A percentile compares a stretch with the other conserved stretches of the same genome.
These are phyloP conservation scores for Haplosporangium gracile DNA, from an alignment of 192 early-diverging fungal species.

Conservation along the genomic window DNA sequence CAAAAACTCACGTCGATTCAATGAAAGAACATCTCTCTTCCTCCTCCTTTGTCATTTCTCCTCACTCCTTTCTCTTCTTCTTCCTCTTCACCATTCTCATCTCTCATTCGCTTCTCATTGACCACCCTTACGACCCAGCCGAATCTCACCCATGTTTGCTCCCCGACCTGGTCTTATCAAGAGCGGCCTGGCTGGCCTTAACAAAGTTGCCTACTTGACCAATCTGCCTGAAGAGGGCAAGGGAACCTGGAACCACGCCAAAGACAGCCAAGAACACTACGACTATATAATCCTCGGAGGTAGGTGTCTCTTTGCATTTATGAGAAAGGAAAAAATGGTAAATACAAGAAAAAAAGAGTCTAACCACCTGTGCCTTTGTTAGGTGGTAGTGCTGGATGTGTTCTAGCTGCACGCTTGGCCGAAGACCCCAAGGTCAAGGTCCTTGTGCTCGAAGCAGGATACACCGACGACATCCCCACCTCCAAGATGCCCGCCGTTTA, in stretches of 20 bases:
- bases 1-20: no score
- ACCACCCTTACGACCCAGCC: not conserved
- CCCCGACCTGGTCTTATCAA: conserved; percentile 8
- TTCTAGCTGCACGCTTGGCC: conserved; percentile 41
- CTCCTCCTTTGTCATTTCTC: not conserved
- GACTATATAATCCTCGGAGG: conserved; percentile 45
- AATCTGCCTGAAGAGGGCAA: conserved; percentile 29
- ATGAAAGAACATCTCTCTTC: not conserved
- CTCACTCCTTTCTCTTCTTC: not conserved
- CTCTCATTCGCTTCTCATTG: not conserved
- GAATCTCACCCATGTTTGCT: conserved; percentile 5
- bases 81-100: not conserved
- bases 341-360: no score
- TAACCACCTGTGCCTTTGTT: no score
- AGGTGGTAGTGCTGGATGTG: conserved; percentile 55
- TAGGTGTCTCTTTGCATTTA: not conserved
- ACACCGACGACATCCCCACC: conserved; percentile 27
- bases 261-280: conserved; percentile 30
- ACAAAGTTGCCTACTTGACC: conserved; percentile 20
- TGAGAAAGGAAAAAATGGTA: no score
- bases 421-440: conserved; percentile 48
- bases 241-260: conserved; percentile 29
- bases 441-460: conserved; percentile 43
- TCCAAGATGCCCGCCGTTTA: conserved; percentile 22
- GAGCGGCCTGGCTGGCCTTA: not conserved